Conservation (phyloP, 1,284 basidiomycete species). For the Pseudozyma hubeiensis region DNA sequence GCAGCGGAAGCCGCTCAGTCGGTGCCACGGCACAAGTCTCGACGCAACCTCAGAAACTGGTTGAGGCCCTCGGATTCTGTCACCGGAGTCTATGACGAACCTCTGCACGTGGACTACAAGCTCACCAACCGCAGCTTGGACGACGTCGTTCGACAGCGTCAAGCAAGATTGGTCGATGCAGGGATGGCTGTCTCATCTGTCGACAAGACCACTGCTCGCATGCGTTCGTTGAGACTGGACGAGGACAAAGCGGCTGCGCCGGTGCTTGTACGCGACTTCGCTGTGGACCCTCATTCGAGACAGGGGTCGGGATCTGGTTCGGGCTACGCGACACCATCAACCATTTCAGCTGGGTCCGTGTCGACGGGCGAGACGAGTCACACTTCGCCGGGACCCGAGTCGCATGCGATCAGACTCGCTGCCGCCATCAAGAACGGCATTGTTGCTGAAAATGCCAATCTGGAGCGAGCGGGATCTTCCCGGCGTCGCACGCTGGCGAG, state of each 20-base stretch:
- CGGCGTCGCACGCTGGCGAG: not conserved
- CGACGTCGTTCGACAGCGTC: conserved; percentile 9
- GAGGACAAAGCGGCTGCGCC: not conserved
- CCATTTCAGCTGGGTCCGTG: conserved; percentile 23
- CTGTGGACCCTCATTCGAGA: conserved; percentile 7
- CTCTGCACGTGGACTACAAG: conserved; percentile 33
- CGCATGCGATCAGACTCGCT: conserved; percentile 11
- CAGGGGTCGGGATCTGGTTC: conserved; percentile 32
- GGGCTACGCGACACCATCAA: conserved; percentile 34
- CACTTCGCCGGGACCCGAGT: conserved; percentile 13
- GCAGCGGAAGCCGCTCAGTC: conserved; percentile 5
- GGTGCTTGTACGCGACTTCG: conserved; percentile 1
- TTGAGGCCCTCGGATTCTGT: conserved; percentile 6
- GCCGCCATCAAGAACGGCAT: conserved; percentile 16
- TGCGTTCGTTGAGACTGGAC: conserved; percentile 17
- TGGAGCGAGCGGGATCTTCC: conserved; percentile 4
- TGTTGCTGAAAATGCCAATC: conserved; percentile 1
- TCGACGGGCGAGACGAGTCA: conserved; percentile 43
- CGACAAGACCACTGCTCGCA: conserved; percentile 10
- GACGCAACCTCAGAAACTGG: conserved; percentile 26
- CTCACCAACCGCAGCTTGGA: conserved; percentile 18
- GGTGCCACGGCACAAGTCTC: conserved; percentile 11
- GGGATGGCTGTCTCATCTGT: not conserved
- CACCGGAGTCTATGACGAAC: conserved; percentile 25
- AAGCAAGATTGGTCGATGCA: not conserved